phyloP scores from a whole-genome alignment of 2,329 filamentous ascomycete species.

The Fusarium dimerum region DNA sequence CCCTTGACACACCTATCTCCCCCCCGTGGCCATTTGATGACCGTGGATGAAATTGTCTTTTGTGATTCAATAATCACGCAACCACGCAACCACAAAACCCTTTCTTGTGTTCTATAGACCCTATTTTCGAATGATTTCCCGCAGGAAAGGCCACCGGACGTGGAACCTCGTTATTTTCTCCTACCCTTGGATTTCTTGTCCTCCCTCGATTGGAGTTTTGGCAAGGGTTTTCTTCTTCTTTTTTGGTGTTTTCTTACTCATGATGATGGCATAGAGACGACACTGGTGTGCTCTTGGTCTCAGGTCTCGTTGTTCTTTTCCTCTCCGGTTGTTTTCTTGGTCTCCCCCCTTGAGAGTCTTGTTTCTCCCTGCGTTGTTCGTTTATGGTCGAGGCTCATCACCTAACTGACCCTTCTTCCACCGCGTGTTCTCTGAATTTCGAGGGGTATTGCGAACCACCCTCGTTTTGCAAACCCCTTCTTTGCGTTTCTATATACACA shows the following conservation, averaged over 20 bases:
- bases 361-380: not conserved
- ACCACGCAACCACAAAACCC: slow-evolving; percentile 12
- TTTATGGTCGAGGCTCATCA: not conserved
- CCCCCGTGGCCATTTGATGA: no score
- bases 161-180: slow-evolving; percentile 1
- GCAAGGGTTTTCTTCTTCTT: slow-evolving; percentile 16
- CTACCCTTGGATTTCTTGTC: slow-evolving; percentile 14
- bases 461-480: not conserved
- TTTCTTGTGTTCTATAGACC: slow-evolving; percentile 13
- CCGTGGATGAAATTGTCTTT: no score
- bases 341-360: not conserved
- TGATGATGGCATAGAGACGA: slow-evolving; percentile 29
- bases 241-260: slow-evolving; percentile 23
- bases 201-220: slow-evolving; percentile 22
- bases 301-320: not conserved
- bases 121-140: slow-evolving; percentile 10
- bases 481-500: not conserved
- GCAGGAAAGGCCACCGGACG: not conserved
- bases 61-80: not conserved
- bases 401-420: not conserved
- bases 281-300: slow-evolving; percentile 18
- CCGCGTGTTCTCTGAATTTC: no score
- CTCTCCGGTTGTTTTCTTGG: slow-evolving; percentile 2
- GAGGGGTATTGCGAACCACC: no score
- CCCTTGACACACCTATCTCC: no score